Conservation (phyloP, 2,329 filamentous ascomycete species). For the Pseudocercospora pini-densiflorae region DNA sequence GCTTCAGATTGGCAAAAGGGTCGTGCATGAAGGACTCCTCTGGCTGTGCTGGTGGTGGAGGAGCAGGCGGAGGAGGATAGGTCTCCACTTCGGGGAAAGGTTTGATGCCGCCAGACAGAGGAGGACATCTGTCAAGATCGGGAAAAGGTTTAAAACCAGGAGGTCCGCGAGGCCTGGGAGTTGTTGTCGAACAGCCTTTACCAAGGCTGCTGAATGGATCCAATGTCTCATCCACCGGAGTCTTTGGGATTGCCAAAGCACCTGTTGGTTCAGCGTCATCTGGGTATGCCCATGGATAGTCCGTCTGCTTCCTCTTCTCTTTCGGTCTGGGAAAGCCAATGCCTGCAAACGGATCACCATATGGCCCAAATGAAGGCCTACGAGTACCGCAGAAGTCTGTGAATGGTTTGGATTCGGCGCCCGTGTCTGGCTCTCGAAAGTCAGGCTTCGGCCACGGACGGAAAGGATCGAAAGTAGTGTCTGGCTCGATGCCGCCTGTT, state of each 20-base stretch:
- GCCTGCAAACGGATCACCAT: not conserved
- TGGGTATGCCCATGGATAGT: not conserved
- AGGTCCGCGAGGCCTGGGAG: not conserved
- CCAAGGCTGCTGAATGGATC: not conserved
- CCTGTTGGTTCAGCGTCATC: too few species aligned
- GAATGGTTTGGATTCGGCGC: not conserved
- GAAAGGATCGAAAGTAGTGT: not conserved
- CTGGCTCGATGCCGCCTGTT: not conserved
- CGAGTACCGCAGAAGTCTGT: not conserved
- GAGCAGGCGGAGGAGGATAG: not conserved
- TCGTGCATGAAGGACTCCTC: not conserved
- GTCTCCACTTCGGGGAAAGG: not conserved
- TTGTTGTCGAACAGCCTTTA: not conserved
- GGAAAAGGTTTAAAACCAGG: not conserved
- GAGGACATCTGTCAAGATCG: not conserved
- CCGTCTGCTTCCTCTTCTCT: not conserved
- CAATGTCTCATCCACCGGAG: not conserved
- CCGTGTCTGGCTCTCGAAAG: not conserved
- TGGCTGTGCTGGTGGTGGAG: not conserved
- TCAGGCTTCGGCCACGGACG: not conserved
- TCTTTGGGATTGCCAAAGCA: not conserved
- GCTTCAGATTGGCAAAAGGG: not conserved
- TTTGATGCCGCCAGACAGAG: too few species aligned
- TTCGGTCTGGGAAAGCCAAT: not conserved
- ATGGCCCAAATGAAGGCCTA: not conserved